Evolutionary conservation across 495 filamentous ascomycete species (phyloP).

Genomic region (Parmelia sp.): DNA sequence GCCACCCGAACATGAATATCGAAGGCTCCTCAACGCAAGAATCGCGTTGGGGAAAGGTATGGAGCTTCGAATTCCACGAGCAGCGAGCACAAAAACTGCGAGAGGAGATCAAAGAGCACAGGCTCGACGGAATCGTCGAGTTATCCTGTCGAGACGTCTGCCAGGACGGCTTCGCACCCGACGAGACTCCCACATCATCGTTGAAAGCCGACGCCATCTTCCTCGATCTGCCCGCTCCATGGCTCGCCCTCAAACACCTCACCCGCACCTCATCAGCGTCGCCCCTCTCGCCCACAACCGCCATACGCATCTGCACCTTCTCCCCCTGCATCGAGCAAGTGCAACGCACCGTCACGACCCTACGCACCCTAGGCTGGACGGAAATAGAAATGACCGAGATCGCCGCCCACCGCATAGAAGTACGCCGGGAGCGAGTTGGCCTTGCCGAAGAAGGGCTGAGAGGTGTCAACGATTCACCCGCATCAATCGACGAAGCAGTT

Average conservation of each 20-base stretch:
- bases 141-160: slow-evolving; percentile 93
- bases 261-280: slow-evolving; percentile 53
- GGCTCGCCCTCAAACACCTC: slow-evolving; percentile 81
- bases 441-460: slow-evolving; percentile 51
- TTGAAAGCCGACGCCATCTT: slow-evolving; percentile 78
- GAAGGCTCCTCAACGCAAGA: not conserved
- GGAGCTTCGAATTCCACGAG: slow-evolving; percentile 89
- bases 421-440: slow-evolving; percentile 74
- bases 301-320: slow-evolving; percentile 82
- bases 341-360: slow-evolving; percentile 66
- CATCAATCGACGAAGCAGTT: slow-evolving; percentile 72
- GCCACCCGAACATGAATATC: slow-evolving; percentile 47
- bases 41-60: slow-evolving; percentile 58
- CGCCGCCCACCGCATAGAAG: slow-evolving; percentile 65
- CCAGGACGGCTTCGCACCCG: slow-evolving; percentile 69
- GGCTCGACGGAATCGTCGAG: slow-evolving; percentile 62
- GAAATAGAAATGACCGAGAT: slow-evolving; percentile 89
- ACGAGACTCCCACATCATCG: slow-evolving; percentile 31
- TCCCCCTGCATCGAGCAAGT: slow-evolving; percentile 96
- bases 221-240: slow-evolving; percentile 88
- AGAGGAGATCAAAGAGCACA: slow-evolving; percentile 68
- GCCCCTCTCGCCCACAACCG: slow-evolving; percentile 59
- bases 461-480: slow-evolving; percentile 53
- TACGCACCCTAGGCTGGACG: slow-evolving; percentile 81
- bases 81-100: slow-evolving; percentile 65